A percentile compares a stretch with the other conserved stretches of the same genome.
Evolutionary conservation across 352 stramenopile genomes (phyloP).

Genomic region (Globisporangium perplexum): DNA sequence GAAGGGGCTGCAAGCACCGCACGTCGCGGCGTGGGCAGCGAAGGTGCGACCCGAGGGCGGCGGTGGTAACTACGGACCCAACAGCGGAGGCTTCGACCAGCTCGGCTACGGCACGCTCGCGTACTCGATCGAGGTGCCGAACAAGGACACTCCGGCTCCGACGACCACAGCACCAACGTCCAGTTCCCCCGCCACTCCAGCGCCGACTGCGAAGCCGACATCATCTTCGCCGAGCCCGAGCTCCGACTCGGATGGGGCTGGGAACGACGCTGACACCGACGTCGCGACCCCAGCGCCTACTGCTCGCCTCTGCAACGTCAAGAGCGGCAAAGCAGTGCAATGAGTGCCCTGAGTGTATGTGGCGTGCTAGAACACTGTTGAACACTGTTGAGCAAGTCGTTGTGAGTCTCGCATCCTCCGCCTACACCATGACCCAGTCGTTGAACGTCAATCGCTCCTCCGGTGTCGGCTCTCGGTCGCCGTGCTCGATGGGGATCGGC

Average conservation of each 20-base stretch:
- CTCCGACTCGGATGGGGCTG: not conserved
- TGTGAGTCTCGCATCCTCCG: not conserved
- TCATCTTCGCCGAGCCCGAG: no score
- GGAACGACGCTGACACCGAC: not conserved
- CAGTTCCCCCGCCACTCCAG: not conserved
- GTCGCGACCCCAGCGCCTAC: not conserved
- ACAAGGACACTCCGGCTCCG: not conserved
- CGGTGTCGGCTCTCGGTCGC: not conserved
- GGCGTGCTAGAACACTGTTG: not conserved
- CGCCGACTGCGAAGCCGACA: not conserved
- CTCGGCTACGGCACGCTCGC: slow-evolving; percentile 17
- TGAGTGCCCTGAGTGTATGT: not conserved
- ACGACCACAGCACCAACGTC: no score
- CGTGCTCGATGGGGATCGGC: not conserved
- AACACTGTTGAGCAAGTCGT: not conserved
- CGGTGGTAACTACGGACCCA: slow-evolving; percentile 17
- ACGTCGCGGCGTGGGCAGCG: slow-evolving; percentile 9
- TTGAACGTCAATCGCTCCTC: not conserved
- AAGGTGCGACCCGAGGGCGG: slow-evolving; percentile 12
- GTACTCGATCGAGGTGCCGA: slow-evolving; percentile 5
- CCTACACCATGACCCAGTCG: not conserved
- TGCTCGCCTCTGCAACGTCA: not conserved
- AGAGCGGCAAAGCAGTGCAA: not conserved
- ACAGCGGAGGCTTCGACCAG: slow-evolving; percentile 17
- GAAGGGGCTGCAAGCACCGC: slow-evolving; percentile 8